phyloP scores from a whole-genome alignment of 1,284 basidiomycete species.

The Ustilago xerochloae region DNA sequence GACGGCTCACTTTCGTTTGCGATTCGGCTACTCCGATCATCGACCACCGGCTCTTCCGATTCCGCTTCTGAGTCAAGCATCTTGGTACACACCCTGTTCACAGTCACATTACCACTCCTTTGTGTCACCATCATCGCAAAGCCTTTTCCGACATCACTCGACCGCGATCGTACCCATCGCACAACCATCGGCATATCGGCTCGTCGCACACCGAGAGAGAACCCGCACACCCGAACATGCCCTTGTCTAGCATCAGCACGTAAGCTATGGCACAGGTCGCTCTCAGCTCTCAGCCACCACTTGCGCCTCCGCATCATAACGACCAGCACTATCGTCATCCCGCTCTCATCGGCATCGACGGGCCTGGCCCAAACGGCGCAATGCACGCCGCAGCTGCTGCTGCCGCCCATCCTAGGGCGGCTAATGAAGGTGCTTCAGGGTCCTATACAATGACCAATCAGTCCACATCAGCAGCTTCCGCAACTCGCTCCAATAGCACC shows the following conservation, averaged over 20 bases:
- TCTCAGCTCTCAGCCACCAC: constrained; percentile 26
- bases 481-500: not conserved
- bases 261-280: constrained; percentile 49
- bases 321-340: constrained; percentile 17
- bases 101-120: not conserved
- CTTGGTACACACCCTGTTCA: too few relatives aligned
- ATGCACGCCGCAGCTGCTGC: constrained; percentile 12
- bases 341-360: constrained; percentile 12
- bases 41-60: not conserved
- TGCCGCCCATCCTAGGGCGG: constrained; percentile 1
- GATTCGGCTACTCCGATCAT: not conserved
- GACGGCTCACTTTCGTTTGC: too few relatives aligned
- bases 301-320: constrained; percentile 25
- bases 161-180: not conserved
- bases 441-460: not conserved
- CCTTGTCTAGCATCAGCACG: constrained; percentile 12
- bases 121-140: not conserved
- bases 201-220: not conserved
- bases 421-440: constrained; percentile 15
- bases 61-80: not conserved
- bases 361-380: constrained; percentile 12
- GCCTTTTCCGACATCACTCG: not conserved
- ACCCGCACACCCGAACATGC: constrained; percentile 26
- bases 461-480: not conserved
- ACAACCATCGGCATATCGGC: not conserved